Evolutionary conservation across 768 basidiomycete genomes (phyloP), one percentile per base, ranked within the genome.

Genomic region (Leccinum boreale): DNA sequence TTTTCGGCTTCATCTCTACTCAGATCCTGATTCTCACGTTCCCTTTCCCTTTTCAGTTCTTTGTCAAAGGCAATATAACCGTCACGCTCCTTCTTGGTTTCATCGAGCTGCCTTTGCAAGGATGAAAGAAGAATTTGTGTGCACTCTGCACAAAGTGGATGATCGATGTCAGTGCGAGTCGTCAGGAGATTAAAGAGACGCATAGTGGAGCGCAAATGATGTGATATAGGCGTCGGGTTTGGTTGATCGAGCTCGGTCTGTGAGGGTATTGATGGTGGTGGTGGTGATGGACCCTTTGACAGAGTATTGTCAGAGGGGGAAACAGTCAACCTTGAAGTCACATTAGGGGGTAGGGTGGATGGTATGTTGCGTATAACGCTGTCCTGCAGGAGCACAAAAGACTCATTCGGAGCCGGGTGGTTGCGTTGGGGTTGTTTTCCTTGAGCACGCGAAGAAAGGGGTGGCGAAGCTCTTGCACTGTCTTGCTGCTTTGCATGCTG

Each of bases 71-170:
- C 90, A 60, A 93, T 86, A 70, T 96, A 97, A 0, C 92, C 93
- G 63, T 97, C 94, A 58, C 94, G 78, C 69, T 97, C 94, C 68
- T 87, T 90, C 75, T 87, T 92, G 3, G 89, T 89, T 75, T 97
- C 94, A 57, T 96, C 93, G 15, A 96, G 78, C 67, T 93, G 87
- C 48, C 81, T 81, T 64, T 89, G 85, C 31, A 98, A 81, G 24
- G 84, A 84, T 1, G 78, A 78, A 29, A 95, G 81, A 33, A 98
- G 74, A 50, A 89, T 81, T 65, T 90, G 87, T 3, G 94, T 92
- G 73, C 97, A 99, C 67, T 98, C 96, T 0, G 89, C 85, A 71
- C 97, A 99, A 8, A 99, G 80, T 5, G 97, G 97, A 69, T 98
- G 94, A 70, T 94, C 92, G 46, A 95, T 83, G 31, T 89, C 88